Evolutionary conservation across 768 basidiomycete species (phyloP).

Genomic region (Dacryopinax primogenitus): DNA sequence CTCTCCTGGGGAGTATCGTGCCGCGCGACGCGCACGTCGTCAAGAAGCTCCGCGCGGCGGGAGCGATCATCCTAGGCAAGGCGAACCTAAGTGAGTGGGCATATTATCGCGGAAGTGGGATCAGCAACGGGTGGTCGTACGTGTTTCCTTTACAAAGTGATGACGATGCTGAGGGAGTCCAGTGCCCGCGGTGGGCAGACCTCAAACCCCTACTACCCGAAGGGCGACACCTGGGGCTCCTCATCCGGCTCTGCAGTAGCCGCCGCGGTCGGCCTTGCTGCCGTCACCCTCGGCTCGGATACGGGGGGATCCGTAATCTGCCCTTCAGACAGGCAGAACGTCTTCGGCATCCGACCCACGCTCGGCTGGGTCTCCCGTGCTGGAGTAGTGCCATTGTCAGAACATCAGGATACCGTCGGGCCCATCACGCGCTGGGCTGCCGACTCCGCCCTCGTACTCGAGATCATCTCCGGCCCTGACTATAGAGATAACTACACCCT

Average conservation of each 20-base stretch:
- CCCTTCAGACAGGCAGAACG: slow-evolving; percentile 8
- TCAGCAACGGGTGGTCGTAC: slow-evolving; percentile 41
- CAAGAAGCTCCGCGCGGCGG: slow-evolving; percentile 23
- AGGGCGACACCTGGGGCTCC: slow-evolving; percentile 12
- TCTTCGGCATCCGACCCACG: slow-evolving; percentile 14
- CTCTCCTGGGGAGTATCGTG: slow-evolving; percentile 26
- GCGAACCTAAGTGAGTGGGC: slow-evolving; percentile 46
- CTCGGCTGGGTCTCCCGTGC: slow-evolving; percentile 9
- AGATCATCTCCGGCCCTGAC: slow-evolving; percentile 44
- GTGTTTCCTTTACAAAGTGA: neutral
- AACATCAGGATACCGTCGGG: slow-evolving; percentile 47
- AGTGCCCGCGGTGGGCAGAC: slow-evolving; percentile 15
- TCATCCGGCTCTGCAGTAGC: slow-evolving; percentile 14
- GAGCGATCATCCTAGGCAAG: slow-evolving; percentile 31
- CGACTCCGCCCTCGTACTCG: slow-evolving; percentile 44
- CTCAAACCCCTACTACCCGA: slow-evolving; percentile 13
- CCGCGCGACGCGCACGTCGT: slow-evolving; percentile 27
- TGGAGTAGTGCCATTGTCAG: slow-evolving; percentile 42
- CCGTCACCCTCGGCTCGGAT: slow-evolving; percentile 13
- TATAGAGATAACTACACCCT: slow-evolving; percentile 44
- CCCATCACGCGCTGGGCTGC: slow-evolving; percentile 42
- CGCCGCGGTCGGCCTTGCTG: slow-evolving; percentile 13
- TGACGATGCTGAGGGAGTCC: neutral
- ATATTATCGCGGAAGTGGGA: slow-evolving; percentile 32
- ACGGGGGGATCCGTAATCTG: slow-evolving; percentile 13